Evolutionary conservation across 1,284 basidiomycete species (phyloP), one percentile per base, ranked within the genome.

Genomic region (Clitocybe nebularis): DNA sequence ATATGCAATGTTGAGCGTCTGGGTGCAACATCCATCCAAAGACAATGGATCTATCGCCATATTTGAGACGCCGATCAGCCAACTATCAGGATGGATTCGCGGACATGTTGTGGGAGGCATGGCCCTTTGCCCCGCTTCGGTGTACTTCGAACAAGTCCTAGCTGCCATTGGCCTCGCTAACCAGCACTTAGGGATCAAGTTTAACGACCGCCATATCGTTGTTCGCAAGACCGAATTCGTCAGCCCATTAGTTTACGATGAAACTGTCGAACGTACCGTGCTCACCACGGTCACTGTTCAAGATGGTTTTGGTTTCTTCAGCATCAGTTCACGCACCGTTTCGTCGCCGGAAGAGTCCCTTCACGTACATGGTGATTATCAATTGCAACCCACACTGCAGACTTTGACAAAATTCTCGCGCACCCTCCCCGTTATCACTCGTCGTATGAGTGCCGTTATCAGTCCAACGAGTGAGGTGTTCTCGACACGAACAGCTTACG

Each of bases 41-140:
- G 60, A 61, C 3, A 75, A 76, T 23, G 63, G 58, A 0, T 63
- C 63, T 11, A 55, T 60, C 2, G 70, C 74, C 0, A 62, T 74
- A 33, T 81, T 81, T 54, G 72, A 80, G 56, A 77, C 75, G 0
- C 70, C 77, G 0, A 68, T 82, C 20, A 46, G 45, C 2, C 51
- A 57, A 24, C 48, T 85, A 2, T 66, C 67, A 3, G 46, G 53
- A 3, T 71, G 69, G 44, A 78, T 87, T 16, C 52, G 61, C 11
- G 81, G 81, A 0, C 84, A 87, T 47, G 63, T 55, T n/a, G 80
- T 86, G 2, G 72, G 70, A 11, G 76, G 71, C 1, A 53, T 69
- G 23, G 65, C 78, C 0, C 66, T 87, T 0, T 87, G 82, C 50
- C 84, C 84, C 3, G 84, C 80, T 0, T 84, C 81, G 0, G 71